Percentiles rank a stretch among this genome's conserved stretches.
phyloP scores from a whole-genome alignment of 345 rosid species.

The Gossypium turneri region DNA sequence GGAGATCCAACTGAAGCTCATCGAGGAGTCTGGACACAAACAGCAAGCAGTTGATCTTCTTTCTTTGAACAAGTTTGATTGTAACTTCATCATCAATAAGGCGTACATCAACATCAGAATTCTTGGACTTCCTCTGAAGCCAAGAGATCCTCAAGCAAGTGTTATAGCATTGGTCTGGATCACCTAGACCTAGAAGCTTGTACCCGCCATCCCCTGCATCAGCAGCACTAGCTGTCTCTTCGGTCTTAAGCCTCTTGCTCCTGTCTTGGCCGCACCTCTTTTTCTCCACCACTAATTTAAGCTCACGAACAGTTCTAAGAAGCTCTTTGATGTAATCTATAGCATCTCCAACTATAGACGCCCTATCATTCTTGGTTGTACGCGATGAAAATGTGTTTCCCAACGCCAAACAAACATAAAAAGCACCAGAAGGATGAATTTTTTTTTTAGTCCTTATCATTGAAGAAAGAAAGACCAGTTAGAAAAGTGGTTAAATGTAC shows the following conservation, averaged over 20 bases:
- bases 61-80: constrained; percentile 71
- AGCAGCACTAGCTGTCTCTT: constrained; percentile 24
- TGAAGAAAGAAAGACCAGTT: not conserved
- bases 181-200: constrained; percentile 34
- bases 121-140: constrained; percentile 84
- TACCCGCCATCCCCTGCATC: constrained; percentile 39
- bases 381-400: not conserved
- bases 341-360: constrained; percentile 79
- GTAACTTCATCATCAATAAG: constrained; percentile 80
- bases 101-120: constrained; percentile 79
- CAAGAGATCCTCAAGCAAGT: constrained; percentile 67
- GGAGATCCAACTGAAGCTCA: constrained; percentile 73
- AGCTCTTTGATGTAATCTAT: constrained; percentile 77
- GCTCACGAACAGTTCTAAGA: constrained; percentile 59
- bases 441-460: not conserved
- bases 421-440: not conserved
- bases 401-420: not conserved
- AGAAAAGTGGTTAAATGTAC: not conserved
- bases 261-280: constrained; percentile 60
- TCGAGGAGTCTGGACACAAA: constrained; percentile 67
- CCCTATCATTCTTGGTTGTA: constrained; percentile 51
- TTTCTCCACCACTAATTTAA: constrained; percentile 65
- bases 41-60: constrained; percentile 74
- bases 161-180: constrained; percentile 47
- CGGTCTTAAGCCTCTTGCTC: constrained; percentile 44